These are phyloP conservation scores for Moricandia arvensis DNA, from an alignment of 345 rosid species.

Conservation along the genomic window DNA sequence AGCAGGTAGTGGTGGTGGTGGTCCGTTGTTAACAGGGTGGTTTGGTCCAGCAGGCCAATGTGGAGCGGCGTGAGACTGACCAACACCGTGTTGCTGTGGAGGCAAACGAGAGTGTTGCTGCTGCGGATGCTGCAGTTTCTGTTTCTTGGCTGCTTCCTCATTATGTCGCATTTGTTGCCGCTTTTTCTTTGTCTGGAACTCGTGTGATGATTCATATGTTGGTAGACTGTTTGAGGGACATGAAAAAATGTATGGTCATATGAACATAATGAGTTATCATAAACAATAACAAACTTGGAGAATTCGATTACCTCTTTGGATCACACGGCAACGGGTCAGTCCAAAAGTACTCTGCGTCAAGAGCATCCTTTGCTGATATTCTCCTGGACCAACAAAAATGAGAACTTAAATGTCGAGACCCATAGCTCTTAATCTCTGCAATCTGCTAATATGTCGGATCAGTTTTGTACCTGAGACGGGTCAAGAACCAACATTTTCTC, in stretches of 20 bases:
- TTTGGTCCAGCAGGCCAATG: conserved; percentile 45
- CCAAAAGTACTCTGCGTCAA: conserved; percentile 92
- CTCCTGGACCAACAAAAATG: conserved; percentile 47
- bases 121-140: conserved; percentile 43
- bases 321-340: conserved; percentile 78
- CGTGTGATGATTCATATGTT: not conserved
- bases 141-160: conserved; percentile 78
- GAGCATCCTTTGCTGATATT: conserved; percentile 80
- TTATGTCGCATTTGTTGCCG: conserved; percentile 90
- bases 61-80: conserved; percentile 67
- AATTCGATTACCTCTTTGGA: conserved; percentile 57
- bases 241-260: not conserved
- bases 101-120: conserved; percentile 84
- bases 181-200: conserved; percentile 88
- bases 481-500: conserved; percentile 75
- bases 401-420: not conserved
- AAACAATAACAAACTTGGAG: not conserved
- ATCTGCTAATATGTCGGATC: not conserved
- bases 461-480: conserved; percentile 60
- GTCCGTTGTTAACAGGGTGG: conserved; percentile 54
- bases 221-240: not conserved
- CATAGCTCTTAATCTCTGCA: not conserved
- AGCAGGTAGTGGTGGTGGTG: conserved; percentile 61
- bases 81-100: conserved; percentile 72
- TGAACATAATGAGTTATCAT: not conserved